A percentile compares a stretch with the other conserved stretches of the same genome.
These are phyloP conservation scores for Aspergillus sp. DNA, from an alignment of 2,329 filamentous ascomycete species.

Conservation along the genomic window DNA sequence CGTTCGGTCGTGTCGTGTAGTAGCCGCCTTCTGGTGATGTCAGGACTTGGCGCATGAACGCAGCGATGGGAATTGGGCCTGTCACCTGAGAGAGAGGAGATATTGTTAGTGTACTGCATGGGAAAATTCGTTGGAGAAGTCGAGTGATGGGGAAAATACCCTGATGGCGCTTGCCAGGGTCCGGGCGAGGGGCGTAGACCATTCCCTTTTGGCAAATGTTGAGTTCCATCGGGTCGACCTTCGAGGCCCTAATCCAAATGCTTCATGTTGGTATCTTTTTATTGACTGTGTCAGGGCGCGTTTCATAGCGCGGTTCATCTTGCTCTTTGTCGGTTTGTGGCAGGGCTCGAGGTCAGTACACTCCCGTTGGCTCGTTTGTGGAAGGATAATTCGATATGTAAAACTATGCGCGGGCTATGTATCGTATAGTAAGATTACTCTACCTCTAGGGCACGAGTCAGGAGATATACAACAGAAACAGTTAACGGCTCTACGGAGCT, in stretches of 20 bases:
- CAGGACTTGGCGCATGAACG: slow-evolving; percentile 98
- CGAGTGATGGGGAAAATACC: slow-evolving; percentile 43
- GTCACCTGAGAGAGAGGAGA: slow-evolving; percentile 55
- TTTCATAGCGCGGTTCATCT: slow-evolving; percentile 24
- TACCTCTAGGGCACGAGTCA: neutral
- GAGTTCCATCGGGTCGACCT: slow-evolving; percentile 22
- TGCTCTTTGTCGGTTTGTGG: neutral
- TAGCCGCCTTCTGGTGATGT: slow-evolving; percentile 88
- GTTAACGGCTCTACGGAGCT: slow-evolving; percentile 1
- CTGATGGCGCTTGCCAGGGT: slow-evolving; percentile 79
- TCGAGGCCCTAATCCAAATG: slow-evolving; percentile 10
- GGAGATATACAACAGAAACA: neutral
- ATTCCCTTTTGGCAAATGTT: slow-evolving; percentile 50
- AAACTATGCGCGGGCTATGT: neutral
- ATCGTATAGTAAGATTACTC: neutral
- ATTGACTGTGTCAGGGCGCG: slow-evolving; percentile 22
- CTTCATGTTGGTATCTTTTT: slow-evolving; percentile 13
- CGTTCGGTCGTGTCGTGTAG: slow-evolving; percentile 69
- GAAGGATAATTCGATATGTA: neutral
- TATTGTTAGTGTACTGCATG: slow-evolving; percentile 2
- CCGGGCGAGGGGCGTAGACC: slow-evolving; percentile 89
- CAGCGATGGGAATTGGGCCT: slow-evolving; percentile 82
- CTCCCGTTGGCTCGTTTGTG: neutral
- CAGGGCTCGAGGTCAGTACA: neutral
- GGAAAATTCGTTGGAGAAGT: neutral